phyloP scores from a whole-genome alignment of 352 stramenopile species.

The Globisporangium lucens region DNA sequence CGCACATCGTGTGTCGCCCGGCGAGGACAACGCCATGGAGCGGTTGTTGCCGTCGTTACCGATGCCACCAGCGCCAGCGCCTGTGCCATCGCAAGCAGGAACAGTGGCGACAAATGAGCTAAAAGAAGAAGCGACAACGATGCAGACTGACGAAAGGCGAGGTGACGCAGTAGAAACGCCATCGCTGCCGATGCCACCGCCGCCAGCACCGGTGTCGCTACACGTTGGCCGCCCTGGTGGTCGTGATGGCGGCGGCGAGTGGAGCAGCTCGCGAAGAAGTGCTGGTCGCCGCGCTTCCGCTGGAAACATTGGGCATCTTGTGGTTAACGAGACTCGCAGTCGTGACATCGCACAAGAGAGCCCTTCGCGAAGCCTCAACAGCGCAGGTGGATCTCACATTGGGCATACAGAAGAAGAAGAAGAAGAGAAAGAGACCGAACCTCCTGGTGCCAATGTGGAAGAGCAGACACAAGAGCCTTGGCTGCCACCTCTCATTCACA shows the following conservation, averaged over 20 bases:
- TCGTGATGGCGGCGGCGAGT: not conserved
- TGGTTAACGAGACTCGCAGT: not conserved
- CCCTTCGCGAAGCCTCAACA: no score
- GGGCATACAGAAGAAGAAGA: not conserved
- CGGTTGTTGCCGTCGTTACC: not conserved
- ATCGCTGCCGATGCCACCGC: not conserved
- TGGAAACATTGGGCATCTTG: not conserved
- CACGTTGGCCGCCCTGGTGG: not conserved
- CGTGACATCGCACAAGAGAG: no score
- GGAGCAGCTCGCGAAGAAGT: constrained; percentile 7
- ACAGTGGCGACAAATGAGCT: not conserved
- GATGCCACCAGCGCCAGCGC: no score
- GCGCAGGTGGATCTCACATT: not conserved
- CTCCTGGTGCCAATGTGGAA: not conserved
- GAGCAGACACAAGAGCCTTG: not conserved
- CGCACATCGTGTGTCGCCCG: no score
- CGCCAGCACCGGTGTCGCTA: not conserved
- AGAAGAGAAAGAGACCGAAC: not conserved
- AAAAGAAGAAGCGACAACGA: not conserved
- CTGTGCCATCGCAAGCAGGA: not conserved
- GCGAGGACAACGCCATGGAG: not conserved
- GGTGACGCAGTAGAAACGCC: not conserved
- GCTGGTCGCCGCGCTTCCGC: not conserved
- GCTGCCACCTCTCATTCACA: not conserved
- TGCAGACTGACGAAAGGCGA: not conserved